These are phyloP conservation scores for Solanum corneliomulleri DNA, from an alignment of 257 asterid species.

Conservation along the genomic window DNA sequence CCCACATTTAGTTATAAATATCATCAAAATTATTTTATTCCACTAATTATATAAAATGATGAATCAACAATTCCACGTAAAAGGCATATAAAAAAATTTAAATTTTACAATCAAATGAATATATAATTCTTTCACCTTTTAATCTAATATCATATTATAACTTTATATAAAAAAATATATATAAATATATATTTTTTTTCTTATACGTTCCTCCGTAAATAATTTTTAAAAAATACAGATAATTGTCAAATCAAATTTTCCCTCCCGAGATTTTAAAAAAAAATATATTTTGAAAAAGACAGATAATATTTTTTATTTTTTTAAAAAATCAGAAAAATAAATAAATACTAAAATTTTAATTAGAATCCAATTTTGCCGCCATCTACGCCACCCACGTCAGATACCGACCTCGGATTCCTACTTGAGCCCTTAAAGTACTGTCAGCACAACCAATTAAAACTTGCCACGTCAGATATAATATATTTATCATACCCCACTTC, in stretches of 20 bases:
- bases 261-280: no score
- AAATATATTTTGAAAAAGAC: not conserved
- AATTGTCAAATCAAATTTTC: not conserved
- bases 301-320: not conserved
- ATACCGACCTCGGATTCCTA: not conserved
- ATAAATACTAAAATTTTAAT: not conserved
- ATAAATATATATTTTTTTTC: not conserved
- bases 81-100: accelerated
- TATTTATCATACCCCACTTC: not conserved
- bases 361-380: not conserved
- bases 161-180: not conserved
- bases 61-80: not conserved
- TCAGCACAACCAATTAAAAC: not conserved
- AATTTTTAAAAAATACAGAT: not conserved
- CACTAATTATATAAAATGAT: not conserved
- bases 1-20: not conserved
- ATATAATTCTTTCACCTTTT: not conserved
- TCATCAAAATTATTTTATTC: not conserved
- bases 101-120: not conserved
- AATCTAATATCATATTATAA: not conserved
- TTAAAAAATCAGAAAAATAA: not conserved
- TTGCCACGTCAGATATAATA: not conserved
- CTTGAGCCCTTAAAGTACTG: not conserved
- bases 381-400: not conserved
- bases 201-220: not conserved